Percentiles rank a stretch among this genome's conserved stretches.
Evolutionary conservation across 2,329 filamentous ascomycete genomes (phyloP).

Genomic region (Trichoderma atrobrunneum): DNA sequence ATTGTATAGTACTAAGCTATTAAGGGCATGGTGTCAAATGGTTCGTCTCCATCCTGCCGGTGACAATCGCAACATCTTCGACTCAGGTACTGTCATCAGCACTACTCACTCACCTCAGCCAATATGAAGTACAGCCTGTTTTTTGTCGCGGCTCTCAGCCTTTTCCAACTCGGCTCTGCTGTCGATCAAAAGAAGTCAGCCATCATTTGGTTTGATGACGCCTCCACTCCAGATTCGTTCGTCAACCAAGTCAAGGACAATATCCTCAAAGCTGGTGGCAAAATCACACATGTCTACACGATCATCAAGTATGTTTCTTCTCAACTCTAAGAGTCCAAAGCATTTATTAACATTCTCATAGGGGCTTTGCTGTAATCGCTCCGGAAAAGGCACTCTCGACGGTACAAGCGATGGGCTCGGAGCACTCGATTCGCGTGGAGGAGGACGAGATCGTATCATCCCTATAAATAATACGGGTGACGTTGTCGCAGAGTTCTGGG

Average conservation of each 20-base stretch:
- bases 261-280: constrained; percentile 66
- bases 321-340: not conserved
- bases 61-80: not conserved
- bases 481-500: not conserved
- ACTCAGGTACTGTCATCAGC: not conserved
- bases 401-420: constrained; percentile 60
- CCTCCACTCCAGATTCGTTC: constrained; percentile 61
- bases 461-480: not conserved
- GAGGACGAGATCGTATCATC: constrained; percentile 68
- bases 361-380: constrained; percentile 74
- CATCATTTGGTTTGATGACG: constrained; percentile 72
- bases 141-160: constrained; percentile 54
- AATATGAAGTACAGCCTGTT: constrained; percentile 63
- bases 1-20: not conserved
- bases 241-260: constrained; percentile 69
- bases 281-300: constrained; percentile 75
- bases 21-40: not conserved
- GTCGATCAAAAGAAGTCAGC: constrained; percentile 69
- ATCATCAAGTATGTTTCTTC: constrained; percentile 56
- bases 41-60: not conserved
- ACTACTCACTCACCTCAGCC: constrained; percentile 2
- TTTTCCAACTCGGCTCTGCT: constrained; percentile 57
- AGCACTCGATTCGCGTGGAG: constrained; percentile 58
- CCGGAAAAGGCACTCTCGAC: constrained; percentile 66
- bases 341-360: constrained; percentile 38